Conservation (phyloP, 208 protist genomes). For the Leishmania guyanensis region DNA sequence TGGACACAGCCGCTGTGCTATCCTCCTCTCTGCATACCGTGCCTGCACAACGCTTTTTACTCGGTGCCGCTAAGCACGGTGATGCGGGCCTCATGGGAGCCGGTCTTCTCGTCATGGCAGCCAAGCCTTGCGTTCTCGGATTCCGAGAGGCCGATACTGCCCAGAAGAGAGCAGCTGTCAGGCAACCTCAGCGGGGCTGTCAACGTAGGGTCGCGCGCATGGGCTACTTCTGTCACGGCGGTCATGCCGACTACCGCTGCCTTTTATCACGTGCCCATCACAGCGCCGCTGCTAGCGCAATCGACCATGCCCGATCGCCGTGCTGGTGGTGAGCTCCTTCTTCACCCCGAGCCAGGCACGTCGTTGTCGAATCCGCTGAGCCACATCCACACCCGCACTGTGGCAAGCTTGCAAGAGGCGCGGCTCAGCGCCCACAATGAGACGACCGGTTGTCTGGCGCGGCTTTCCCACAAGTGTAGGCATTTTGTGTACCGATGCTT, state of each 20-base stretch:
- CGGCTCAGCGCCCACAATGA: background rate
- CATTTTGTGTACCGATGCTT: constrained; percentile 55
- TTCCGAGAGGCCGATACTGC: background rate
- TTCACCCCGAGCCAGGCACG: background rate
- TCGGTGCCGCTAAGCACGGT: constrained; percentile 7
- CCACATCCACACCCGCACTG: background rate
- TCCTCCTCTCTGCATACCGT: constrained; percentile 14
- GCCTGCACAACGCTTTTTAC: constrained; percentile 25
- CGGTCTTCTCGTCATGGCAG: constrained; percentile 1
- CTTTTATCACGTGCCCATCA: constrained; percentile 20
- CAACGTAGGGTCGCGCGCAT: background rate
- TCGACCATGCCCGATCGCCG: too few relatives aligned
- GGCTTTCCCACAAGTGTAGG: constrained; percentile 4
- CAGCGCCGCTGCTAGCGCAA: background rate
- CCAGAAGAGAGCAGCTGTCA: background rate
- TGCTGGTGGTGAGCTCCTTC: background rate
- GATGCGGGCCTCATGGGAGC: constrained; percentile 18
- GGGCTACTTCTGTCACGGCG: background rate
- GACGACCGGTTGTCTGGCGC: background rate
- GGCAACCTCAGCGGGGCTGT: background rate
- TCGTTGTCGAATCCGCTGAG: background rate
- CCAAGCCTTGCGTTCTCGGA: constrained; percentile 14
- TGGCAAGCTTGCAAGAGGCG: background rate
- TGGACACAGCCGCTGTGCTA: constrained; percentile 44
- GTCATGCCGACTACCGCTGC: background rate